Base-by-base conservation (phyloP, 768 basidiomycete species). In the Pleurotus djamor region DNA sequence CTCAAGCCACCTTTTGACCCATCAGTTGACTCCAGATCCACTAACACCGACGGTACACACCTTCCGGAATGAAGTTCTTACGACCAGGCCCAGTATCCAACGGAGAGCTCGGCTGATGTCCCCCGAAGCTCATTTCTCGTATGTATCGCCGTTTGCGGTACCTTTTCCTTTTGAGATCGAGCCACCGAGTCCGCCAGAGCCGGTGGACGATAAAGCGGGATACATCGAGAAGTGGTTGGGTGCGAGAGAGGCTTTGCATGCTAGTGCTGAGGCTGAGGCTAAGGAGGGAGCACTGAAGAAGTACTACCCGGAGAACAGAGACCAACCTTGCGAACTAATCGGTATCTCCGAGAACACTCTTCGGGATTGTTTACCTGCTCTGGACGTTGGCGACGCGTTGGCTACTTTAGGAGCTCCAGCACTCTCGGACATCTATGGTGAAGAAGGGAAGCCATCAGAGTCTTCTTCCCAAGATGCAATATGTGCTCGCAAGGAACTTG, bases 321-420 rank as follows among this genome's bases (percentile, higher is more conserved):
- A 86, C 58, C 78, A 82, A 50, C 75, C 72, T 3, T 75, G 82
- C 49, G 75, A 79, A 49, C 84, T 98, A 41, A 78, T 97, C 14
- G 93, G 86, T 4, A 64, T 98, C 14, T 86, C 94, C 0, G 81
- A 83, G 50, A 79, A 81, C 2, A 85, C 86, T 10, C 68, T 94
- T 47, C 72, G 79, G 34, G 94, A 96, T 64, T 91, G 87, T 64
- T 70, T 97, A 7, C 96, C 96, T 0, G 84, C 87, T 63, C 78
- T 98, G 16, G 89, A 96, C 59, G 88, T 94, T 9, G 95, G 95
- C 3, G 93, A 97, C 67, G 86, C 91, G 0, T 86, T 93, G 63
- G 73, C 77, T 0, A 59, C 86, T 5, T 76, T 95, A 2, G 91
- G 92, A 12, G 71, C 73, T 0, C 88, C 89, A 0, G 67, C 83